Evolutionary conservation across 163 green algal species (phyloP), one percentile per base, ranked within the genome.

Genomic region (Chlorella variabilis): DNA sequence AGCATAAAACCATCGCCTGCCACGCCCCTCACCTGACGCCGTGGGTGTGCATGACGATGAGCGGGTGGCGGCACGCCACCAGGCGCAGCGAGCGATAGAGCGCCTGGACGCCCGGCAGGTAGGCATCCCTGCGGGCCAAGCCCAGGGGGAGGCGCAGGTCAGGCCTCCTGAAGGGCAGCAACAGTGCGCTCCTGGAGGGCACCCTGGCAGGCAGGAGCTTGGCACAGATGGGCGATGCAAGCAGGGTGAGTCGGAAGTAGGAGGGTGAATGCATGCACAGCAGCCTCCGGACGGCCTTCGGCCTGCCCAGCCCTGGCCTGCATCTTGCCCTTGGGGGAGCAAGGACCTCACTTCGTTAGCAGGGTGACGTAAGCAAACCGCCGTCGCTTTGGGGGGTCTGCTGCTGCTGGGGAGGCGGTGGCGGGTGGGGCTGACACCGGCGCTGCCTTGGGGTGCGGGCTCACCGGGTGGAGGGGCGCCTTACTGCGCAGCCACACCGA

Each of bases 361-460:
- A 85, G 71, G 5, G 80, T 85, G 27, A 84, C 80, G 36, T 87
- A 87, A 23, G 82, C 78, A 34, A 34, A 75, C 51, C 51, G 51
- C n/a, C 54, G 20, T 23, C 29, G 54, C 54, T 62, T 62, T 42
- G 9, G 45, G 27, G 7, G 62, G 62, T 3, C 18, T 3, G 29
- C 29, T 23, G 59, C 59, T 41, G 59, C n/a, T 2, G 33, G 29
- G 29, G 69, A 31, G 29, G 69, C n/a, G 15, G 42, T 36, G 4
- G 42, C 21, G 42, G 18, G 0, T 1, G 68, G 9, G 4, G 29
- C 29, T 3, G 41, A 31, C 18, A 3, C 42, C 8, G 27, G 21
- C 3, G n/a, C 39, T 11, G 69, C 54, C 23, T n/a, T 62, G 20
- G 4, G 20, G 20, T n/a, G 20, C 4, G 54, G 20, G 54, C 54